These are phyloP conservation scores for Raddia distichophylla DNA, from an alignment of 176 grass and related monocot genomes.

Conservation along the genomic window DNA sequence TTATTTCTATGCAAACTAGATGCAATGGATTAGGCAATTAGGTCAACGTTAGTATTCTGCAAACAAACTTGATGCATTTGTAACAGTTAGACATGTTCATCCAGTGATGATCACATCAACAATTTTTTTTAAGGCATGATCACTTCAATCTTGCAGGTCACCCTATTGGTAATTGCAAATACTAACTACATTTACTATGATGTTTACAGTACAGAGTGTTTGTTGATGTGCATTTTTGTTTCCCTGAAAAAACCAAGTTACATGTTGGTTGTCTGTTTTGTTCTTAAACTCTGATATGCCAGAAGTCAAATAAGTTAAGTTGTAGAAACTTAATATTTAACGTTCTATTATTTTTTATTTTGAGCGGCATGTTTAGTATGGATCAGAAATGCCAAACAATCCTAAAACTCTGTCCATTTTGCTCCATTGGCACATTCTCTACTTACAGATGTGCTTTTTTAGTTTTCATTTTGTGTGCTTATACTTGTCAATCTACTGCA, in stretches of 20 bases:
- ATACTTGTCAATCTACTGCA: slow-evolving; percentile 58
- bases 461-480: not conserved
- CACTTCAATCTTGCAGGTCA: not conserved
- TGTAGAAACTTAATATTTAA: not conserved
- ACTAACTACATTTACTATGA: not conserved
- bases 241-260: not conserved
- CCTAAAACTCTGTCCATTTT: not conserved
- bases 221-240: not conserved
- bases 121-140: not conserved
- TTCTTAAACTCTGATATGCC: slow-evolving; percentile 14
- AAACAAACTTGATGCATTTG: not conserved
- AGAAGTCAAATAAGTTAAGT: not conserved
- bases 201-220: not conserved
- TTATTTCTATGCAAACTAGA: not conserved
- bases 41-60: not conserved
- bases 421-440: slow-evolving; percentile 18
- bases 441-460: not conserved
- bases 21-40: not conserved
- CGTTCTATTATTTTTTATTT: not conserved
- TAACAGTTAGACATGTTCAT: not conserved
- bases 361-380: not conserved
- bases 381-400: not conserved
- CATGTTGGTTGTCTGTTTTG: not conserved
- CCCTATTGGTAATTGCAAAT: not conserved
- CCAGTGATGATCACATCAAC: not conserved